Evolutionary conservation across 1,284 basidiomycete species (phyloP).

Genomic region (Cronartium quercuum): DNA sequence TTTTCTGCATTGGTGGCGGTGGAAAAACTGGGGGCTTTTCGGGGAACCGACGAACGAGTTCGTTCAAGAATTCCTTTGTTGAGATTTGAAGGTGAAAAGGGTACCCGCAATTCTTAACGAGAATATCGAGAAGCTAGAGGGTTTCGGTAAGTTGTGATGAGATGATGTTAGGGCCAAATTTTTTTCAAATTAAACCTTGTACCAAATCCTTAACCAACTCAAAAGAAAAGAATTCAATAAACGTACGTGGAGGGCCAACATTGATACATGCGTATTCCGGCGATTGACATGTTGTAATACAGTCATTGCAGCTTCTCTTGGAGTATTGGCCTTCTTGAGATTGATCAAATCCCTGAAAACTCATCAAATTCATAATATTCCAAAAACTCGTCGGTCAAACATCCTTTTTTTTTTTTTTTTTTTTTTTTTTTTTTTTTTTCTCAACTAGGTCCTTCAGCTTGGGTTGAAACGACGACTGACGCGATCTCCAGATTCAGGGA

Average conservation of each 20-base stretch:
- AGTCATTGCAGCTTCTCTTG: slow-evolving; percentile 79
- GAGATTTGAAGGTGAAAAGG: slow-evolving; percentile 92
- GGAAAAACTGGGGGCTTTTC: slow-evolving; percentile 94
- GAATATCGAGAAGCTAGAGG: slow-evolving; percentile 69
- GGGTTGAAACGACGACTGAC: slow-evolving; percentile 52
- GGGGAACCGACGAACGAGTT: slow-evolving; percentile 93
- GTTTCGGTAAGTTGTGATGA: neutral
- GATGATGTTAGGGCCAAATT: neutral
- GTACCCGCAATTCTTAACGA: slow-evolving; percentile 93
- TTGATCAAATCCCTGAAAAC: slow-evolving; percentile 61
- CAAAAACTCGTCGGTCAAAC: neutral
- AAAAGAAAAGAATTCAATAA: slow-evolving; percentile 34
- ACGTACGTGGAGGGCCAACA: slow-evolving; percentile 59
- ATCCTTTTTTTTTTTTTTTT: neutral
- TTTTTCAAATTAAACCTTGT: neutral
- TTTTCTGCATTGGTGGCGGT: slow-evolving; percentile 86
- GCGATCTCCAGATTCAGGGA: slow-evolving; percentile 87
- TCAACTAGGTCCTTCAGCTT: neutral
- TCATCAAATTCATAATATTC: neutral
- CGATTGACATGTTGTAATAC: slow-evolving; percentile 76
- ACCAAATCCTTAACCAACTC: slow-evolving; percentile 50
- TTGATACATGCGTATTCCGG: slow-evolving; percentile 79
- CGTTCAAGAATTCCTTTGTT: slow-evolving; percentile 99
- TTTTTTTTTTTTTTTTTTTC: neutral
- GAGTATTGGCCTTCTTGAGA: slow-evolving; percentile 90